phyloP scores from a whole-genome alignment of 2,329 filamentous ascomycete genomes.

The Trichoderma sp. region DNA sequence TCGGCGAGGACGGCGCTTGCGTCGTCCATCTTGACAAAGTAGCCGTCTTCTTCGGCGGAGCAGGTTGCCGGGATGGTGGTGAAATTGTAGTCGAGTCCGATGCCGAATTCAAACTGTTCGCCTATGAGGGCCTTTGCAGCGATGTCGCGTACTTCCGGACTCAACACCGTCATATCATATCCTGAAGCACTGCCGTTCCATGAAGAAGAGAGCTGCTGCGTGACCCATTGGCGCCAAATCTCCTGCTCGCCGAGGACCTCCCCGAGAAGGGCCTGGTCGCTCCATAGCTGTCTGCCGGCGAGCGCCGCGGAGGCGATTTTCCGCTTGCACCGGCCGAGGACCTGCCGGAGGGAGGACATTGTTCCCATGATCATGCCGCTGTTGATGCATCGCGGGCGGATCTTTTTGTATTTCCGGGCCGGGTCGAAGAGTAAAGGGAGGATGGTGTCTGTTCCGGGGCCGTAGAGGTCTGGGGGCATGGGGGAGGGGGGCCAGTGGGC shows the following conservation, averaged over 20 bases:
- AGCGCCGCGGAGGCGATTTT: slow-evolving; percentile 37
- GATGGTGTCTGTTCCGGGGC: slow-evolving; percentile 38
- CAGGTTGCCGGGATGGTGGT: slow-evolving; percentile 40
- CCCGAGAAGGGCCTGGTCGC: slow-evolving; percentile 44
- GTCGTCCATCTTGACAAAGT: slow-evolving; percentile 40
- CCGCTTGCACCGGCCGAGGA: slow-evolving; percentile 33
- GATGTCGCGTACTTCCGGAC: slow-evolving; percentile 33
- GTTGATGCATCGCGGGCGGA: slow-evolving; percentile 37
- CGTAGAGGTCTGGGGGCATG: slow-evolving; percentile 41
- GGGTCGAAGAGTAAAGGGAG: slow-evolving; percentile 37
- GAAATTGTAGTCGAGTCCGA: slow-evolving; percentile 45
- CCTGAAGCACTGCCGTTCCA: slow-evolving; percentile 40
- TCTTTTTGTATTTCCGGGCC: slow-evolving; percentile 39
- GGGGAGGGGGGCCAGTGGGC: slow-evolving; percentile 44
- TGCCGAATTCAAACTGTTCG: slow-evolving; percentile 43
- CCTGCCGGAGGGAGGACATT: slow-evolving; percentile 32
- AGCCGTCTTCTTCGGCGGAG: slow-evolving; percentile 41
- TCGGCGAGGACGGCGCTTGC: slow-evolving; percentile 31
- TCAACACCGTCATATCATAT: slow-evolving; percentile 28
- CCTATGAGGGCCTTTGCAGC: slow-evolving; percentile 38
- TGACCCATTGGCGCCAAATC: slow-evolving; percentile 38
- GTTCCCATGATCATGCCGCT: slow-evolving; percentile 36
- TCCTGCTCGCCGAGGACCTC: slow-evolving; percentile 47
- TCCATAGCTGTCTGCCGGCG: slow-evolving; percentile 42
- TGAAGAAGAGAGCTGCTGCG: slow-evolving; percentile 21